These are phyloP conservation scores for Solanum tarapatanum DNA, from an alignment of 257 asterid genomes.

Conservation along the genomic window DNA sequence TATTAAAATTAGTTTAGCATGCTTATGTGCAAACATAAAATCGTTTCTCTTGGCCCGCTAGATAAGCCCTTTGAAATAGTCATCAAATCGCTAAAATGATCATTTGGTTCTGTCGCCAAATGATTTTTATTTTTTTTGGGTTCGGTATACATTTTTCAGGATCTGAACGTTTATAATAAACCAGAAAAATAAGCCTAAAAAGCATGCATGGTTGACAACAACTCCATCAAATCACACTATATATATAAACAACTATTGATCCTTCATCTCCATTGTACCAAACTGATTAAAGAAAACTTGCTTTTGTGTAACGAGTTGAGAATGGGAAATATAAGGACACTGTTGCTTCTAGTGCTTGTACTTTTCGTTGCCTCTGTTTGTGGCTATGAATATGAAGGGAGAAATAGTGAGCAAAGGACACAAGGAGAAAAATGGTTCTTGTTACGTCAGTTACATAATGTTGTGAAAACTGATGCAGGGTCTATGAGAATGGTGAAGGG, in stretches of 20 bases:
- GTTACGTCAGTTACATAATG: conserved; percentile 38
- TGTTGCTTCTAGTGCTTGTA: conserved; percentile 10
- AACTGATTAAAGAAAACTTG: not conserved
- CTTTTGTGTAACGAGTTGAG: not conserved
- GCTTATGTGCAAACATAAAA: not conserved
- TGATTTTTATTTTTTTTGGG: not conserved
- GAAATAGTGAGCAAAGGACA: not conserved
- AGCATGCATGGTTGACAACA: conserved; percentile 57
- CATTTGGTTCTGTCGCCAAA: not conserved
- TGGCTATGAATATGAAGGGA: not conserved
- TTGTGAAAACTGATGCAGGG: conserved; percentile 63
- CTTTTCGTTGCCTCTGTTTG: conserved; percentile 11
- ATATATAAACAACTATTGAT: conserved; percentile 16
- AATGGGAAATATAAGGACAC: conserved; percentile 6
- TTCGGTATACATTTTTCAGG: not conserved
- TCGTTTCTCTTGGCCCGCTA: not conserved
- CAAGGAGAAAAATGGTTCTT: conserved; percentile 30
- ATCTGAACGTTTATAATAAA: not conserved
- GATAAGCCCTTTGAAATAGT: not conserved
- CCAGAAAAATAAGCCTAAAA: not conserved
- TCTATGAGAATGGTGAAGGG: conserved; percentile 49
- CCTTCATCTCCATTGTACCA: not conserved
- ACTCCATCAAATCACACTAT: conserved; percentile 2
- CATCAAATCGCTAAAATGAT: not conserved
- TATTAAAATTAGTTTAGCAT: not conserved